phyloP scores from a whole-genome alignment of 306 rosid genomes.

The Rubus parviflorus region DNA sequence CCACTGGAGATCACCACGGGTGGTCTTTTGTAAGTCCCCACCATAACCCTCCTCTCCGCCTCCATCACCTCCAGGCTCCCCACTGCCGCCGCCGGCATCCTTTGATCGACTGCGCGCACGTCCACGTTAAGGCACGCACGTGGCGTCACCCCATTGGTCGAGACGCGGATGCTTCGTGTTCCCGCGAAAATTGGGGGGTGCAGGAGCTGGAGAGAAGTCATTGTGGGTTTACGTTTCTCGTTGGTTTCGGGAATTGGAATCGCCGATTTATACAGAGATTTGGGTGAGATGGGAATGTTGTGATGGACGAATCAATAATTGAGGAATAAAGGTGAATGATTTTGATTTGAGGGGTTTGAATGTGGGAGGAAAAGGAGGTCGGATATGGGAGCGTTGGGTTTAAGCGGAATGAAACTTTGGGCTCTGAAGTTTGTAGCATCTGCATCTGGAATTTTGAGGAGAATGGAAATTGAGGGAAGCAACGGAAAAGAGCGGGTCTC shows the following conservation, averaged over 20 bases:
- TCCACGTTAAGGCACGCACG: constrained; percentile 18
- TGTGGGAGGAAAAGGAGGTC: not conserved
- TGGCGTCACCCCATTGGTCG: not conserved
- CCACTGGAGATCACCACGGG: constrained; percentile 10
- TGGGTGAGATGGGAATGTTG: not conserved
- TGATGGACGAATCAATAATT: not conserved
- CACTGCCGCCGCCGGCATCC: not conserved
- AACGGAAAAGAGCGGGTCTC: not conserved
- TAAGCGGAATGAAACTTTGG: not conserved
- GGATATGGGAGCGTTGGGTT: not conserved
- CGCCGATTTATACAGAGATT: not conserved
- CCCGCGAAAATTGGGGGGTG: not conserved
- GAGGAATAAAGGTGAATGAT: not conserved
- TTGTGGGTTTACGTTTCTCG: not conserved
- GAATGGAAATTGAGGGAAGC: not conserved
- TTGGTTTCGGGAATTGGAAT: not conserved
- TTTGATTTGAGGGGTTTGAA: not conserved
- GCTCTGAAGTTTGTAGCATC: not conserved
- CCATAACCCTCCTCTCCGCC: constrained; percentile 16
- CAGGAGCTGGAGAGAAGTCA: constrained; percentile 8
- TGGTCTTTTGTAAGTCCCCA: constrained; percentile 12
- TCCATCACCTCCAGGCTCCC: constrained; percentile 20
- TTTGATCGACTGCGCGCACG: not conserved
- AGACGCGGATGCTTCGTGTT: not conserved
- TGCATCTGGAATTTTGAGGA: not conserved